A percentile compares a stretch with the other conserved stretches of the same genome.
These are phyloP conservation scores for button mushroom (Agaricus bisporus) DNA, from an alignment of 768 basidiomycete genomes.

Conservation along the genomic window DNA sequence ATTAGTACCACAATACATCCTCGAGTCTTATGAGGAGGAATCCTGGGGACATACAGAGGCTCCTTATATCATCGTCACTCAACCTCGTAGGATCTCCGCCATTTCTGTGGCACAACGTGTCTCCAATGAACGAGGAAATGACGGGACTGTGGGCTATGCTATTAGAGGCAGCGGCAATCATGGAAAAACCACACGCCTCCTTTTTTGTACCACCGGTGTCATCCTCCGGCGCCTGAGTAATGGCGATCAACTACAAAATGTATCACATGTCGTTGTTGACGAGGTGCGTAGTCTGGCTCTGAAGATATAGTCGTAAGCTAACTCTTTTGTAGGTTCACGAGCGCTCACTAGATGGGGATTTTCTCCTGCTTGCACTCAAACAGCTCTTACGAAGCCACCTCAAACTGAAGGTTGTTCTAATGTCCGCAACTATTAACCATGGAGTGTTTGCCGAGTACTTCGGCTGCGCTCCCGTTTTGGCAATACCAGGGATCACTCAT, in stretches of 20 bases:
- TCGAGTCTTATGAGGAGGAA: constrained; percentile 61
- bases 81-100: constrained; percentile 85
- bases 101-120: constrained; percentile 86
- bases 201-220: constrained; percentile 96
- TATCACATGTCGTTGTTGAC: constrained; percentile 86
- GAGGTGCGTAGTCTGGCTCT: constrained; percentile 49
- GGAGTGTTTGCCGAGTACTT: constrained; percentile 83
- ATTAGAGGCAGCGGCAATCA: constrained; percentile 84
- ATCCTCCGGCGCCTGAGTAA: constrained; percentile 71
- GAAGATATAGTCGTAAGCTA: neutral
- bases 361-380: constrained; percentile 78
- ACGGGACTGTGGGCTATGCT: constrained; percentile 80
- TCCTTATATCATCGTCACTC: constrained; percentile 76
- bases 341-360: constrained; percentile 86
- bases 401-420: constrained; percentile 74
- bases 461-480: constrained; percentile 68
- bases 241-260: constrained; percentile 61
- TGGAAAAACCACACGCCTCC: constrained; percentile 57
- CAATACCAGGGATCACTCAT: constrained; percentile 78
- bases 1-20: constrained; percentile 81
- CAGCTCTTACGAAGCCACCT: constrained; percentile 62
- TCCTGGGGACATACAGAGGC: constrained; percentile 50
- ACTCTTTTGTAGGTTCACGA: constrained; percentile 67
- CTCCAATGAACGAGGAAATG: constrained; percentile 69
- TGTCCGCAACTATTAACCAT: constrained; percentile 96